Evolutionary conservation across 805 yeast species (phyloP), one percentile per base, ranked within the genome.

Genomic region (Monosporozyma servazzii): DNA sequence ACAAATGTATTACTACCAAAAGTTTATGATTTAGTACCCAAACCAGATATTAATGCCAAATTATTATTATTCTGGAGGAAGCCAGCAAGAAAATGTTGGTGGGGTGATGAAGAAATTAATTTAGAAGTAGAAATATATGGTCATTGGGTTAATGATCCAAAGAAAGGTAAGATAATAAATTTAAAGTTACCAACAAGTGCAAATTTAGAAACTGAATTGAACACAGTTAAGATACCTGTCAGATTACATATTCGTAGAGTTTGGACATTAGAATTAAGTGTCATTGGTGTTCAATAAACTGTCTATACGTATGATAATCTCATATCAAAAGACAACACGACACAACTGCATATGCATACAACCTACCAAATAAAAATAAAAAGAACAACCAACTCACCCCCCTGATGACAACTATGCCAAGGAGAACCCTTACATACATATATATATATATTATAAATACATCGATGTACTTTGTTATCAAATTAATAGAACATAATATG

Each of bases 81-180:
- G 65, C 99, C 99, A 0, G 99, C 99, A 2, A 78, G 98, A 63
- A 93, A 93, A 65, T 93, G 99, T 71, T 93, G 99, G 99, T 93
- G 99, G 99, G 77, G 87, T 6, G 80, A 81, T 64, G 79, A 80
- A 44, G 72, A 68, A 29, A 68, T 79, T 20, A 81, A 79, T 45
- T 70, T 70, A 52, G 69, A 62, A 20, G 65, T 73, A 17, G 65
- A 65, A 45, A 56, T 67, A 18, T 63, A 60, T 50, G 69, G 69
- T 29, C 50, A 60, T 37, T 60, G 59, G 57, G 52, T 53, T 2
- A 49, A 58, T 18, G 39, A 36, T 20, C 41, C 39, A 20, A 53
- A 55, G 11, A 46, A 44, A 5, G 37, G 52, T 7, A 47, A 50
- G 25, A 49, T 52, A 15, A 53, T 58, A 6, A 53, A 45, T n/a